A percentile compares a stretch with the other conserved stretches of the same genome.
Evolutionary conservation across 2,329 filamentous ascomycete genomes (phyloP).

Genomic region (Fusarium sp.): DNA sequence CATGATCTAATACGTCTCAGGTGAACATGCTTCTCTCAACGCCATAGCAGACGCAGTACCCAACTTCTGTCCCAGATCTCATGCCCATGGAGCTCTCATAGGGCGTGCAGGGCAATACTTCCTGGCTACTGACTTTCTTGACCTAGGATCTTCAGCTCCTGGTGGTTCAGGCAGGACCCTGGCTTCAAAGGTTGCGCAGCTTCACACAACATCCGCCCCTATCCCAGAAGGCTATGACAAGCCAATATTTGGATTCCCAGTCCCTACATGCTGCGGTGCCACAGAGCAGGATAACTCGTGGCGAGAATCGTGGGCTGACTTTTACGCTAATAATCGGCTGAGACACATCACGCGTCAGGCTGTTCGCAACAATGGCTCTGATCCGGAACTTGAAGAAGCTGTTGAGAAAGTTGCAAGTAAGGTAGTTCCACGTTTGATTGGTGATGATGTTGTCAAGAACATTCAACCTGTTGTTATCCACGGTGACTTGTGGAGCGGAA

Average conservation of each 20-base stretch:
- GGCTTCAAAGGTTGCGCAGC: conserved; percentile 79
- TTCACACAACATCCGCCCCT: conserved; percentile 83
- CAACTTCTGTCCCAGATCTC: conserved; percentile 78
- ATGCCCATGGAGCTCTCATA: conserved; percentile 75
- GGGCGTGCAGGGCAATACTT: conserved; percentile 66
- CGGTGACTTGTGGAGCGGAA: conserved; percentile 94
- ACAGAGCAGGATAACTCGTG: conserved; percentile 85
- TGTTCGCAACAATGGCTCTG: conserved; percentile 71
- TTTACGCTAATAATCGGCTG: conserved; percentile 83
- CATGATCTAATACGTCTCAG: conserved; percentile 53
- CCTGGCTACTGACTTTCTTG: conserved; percentile 83
- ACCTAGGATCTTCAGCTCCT: conserved; percentile 64
- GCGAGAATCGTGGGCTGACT: conserved; percentile 81
- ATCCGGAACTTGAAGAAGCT: conserved; percentile 70
- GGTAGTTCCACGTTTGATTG: conserved; percentile 83
- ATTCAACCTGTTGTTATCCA: conserved; percentile 86
- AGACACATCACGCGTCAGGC: conserved; percentile 71
- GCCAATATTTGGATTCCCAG: conserved; percentile 85
- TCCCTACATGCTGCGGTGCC: conserved; percentile 86
- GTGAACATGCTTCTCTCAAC: conserved; percentile 87
- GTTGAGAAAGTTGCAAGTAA: conserved; percentile 72
- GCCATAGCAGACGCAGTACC: conserved; percentile 81
- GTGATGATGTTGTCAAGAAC: conserved; percentile 72
- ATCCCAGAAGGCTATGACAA: conserved; percentile 67
- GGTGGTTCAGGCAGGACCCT: conserved; percentile 68